Percentiles rank a stretch among this genome's conserved stretches.
Evolutionary conservation across 306 rosid genomes (phyloP).

Genomic region (Rosa multiflora): DNA sequence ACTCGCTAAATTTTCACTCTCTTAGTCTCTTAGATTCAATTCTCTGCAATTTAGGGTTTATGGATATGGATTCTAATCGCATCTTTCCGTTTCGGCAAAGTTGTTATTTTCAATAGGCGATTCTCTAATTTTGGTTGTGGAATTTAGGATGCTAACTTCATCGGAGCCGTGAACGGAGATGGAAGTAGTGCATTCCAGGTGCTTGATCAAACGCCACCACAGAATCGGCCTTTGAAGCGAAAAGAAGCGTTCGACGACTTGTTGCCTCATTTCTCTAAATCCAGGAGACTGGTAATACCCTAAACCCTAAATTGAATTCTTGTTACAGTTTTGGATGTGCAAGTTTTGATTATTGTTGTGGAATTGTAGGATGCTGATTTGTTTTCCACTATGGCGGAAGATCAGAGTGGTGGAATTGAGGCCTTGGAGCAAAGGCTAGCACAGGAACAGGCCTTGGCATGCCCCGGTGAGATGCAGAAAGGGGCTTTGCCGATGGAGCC

Average conservation of each 20-base stretch:
- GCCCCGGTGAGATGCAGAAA: not conserved
- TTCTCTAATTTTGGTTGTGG: not conserved
- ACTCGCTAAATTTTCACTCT: not conserved
- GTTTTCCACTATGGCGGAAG: not conserved
- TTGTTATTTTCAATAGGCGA: not conserved
- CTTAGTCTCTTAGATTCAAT: not conserved
- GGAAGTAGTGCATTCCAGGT: not conserved
- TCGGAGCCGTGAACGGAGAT: not conserved
- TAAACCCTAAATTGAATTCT: not conserved
- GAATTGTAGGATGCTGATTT: constrained; percentile 20
- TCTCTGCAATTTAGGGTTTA: not conserved
- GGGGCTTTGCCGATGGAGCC: not conserved
- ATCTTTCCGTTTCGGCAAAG: not conserved
- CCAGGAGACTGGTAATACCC: not conserved
- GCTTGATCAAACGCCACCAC: not conserved
- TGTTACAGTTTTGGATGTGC: not conserved
- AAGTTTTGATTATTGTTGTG: not conserved
- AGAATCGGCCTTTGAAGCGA: not conserved
- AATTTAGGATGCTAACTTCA: not conserved
- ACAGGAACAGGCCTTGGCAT: not conserved
- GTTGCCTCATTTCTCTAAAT: not conserved
- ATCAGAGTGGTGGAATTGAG: not conserved
- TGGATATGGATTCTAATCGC: not conserved
- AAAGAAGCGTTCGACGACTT: not conserved
- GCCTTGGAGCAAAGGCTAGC: not conserved